Percentiles rank a stretch among this genome's conserved stretches.
These are phyloP conservation scores for Fonsecaea pugnacius DNA, from an alignment of 2,329 filamentous ascomycete species.

Conservation along the genomic window DNA sequence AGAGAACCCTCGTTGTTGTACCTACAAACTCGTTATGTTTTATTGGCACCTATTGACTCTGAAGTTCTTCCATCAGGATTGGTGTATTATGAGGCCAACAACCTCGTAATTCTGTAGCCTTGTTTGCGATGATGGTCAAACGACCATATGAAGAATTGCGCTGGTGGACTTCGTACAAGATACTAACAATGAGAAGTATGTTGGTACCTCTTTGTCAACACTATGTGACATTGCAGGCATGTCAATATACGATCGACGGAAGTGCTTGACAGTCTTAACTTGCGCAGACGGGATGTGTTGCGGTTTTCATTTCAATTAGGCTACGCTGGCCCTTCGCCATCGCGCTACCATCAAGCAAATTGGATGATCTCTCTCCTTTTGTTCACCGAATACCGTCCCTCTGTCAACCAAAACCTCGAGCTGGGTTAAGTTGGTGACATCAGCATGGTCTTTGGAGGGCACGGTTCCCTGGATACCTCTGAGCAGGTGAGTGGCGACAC, in stretches of 20 bases:
- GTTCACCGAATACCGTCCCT: background rate
- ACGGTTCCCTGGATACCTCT: background rate
- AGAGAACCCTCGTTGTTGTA: background rate
- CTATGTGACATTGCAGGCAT: background rate
- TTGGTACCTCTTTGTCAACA: background rate
- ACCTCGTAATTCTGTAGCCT: background rate
- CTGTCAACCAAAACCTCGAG: background rate
- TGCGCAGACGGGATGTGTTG: background rate
- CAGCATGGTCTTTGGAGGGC: background rate
- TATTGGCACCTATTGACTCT: background rate
- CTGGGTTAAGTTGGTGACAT: background rate
- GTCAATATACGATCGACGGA: background rate
- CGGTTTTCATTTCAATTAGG: background rate
- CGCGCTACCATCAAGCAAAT: background rate
- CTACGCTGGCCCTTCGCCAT: background rate
- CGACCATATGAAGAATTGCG: background rate
- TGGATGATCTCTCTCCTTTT: background rate
- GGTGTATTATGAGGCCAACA: background rate
- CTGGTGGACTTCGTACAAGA: background rate
- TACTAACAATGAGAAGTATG: background rate
- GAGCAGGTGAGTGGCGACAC: background rate
- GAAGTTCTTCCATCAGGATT: background rate
- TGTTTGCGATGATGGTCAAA: background rate
- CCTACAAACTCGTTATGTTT: too few relatives aligned
- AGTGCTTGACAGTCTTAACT: background rate